These are phyloP conservation scores for Brassica cretica DNA, from an alignment of 345 rosid species.

Conservation along the genomic window DNA sequence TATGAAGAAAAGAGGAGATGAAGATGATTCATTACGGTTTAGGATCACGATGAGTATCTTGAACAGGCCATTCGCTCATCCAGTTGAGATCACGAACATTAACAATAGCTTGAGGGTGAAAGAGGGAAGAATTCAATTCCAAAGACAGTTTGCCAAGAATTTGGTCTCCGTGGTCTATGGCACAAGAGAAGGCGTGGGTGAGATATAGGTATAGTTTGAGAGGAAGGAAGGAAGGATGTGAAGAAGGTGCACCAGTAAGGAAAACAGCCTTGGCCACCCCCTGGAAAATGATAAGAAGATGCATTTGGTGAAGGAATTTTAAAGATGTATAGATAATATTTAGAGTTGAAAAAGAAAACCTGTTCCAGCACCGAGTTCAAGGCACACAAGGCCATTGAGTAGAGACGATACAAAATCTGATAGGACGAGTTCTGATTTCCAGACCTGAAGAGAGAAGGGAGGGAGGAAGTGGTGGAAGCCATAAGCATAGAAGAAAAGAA, in stretches of 20 bases:
- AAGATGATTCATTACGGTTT: conserved; percentile 37
- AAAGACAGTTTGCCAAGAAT: conserved; percentile 68
- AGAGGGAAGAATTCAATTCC: conserved; percentile 48
- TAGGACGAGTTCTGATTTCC: conserved; percentile 81
- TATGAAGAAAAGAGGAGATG: conserved; percentile 5
- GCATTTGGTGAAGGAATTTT: neutral
- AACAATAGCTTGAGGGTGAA: conserved; percentile 46
- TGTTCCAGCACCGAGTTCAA: conserved; percentile 94
- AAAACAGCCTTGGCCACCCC: conserved; percentile 68
- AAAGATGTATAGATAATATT: no score
- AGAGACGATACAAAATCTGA: conserved; percentile 71
- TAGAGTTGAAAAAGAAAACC: conserved; percentile 40
- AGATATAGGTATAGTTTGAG: neutral
- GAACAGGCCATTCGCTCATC: conserved; percentile 68
- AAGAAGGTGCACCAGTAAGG: conserved; percentile 56
- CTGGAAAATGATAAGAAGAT: conserved; percentile 41
- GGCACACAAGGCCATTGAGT: conserved; percentile 49
- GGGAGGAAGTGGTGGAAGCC: neutral
- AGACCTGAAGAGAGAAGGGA: conserved; percentile 53
- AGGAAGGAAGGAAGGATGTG: neutral
- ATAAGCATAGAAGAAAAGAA: neutral
- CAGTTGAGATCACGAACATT: conserved; percentile 80
- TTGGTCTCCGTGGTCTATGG: conserved; percentile 57
- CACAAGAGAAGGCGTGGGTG: neutral
- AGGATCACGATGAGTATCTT: conserved; percentile 27